Percentiles rank a stretch among this genome's conserved stretches.
phyloP scores from a whole-genome alignment of 2,329 filamentous ascomycete genomes.

The Trichoderma arundinaceum region DNA sequence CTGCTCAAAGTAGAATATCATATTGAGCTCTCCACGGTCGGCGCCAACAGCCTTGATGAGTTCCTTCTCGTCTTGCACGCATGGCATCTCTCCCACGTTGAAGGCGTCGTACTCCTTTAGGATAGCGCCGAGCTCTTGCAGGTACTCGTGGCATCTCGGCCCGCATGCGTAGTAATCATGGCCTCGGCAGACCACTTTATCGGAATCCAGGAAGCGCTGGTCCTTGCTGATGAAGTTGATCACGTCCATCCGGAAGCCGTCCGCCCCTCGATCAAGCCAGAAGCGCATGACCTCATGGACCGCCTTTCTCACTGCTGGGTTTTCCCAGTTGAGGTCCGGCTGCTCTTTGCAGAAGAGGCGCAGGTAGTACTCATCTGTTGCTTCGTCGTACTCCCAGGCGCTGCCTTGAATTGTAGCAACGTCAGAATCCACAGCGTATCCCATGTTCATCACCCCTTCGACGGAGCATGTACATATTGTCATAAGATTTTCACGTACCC shows the following conservation, averaged over 20 bases:
- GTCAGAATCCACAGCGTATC: not conserved
- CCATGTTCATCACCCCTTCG: not conserved
- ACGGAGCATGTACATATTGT: not conserved
- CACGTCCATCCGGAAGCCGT: conserved; percentile 71
- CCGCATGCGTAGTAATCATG: conserved; percentile 61
- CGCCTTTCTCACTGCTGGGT: conserved; percentile 65
- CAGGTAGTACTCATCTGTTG: conserved; percentile 62
- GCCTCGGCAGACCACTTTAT: conserved; percentile 42
- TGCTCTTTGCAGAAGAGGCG: conserved; percentile 73
- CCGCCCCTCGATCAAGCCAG: conserved; percentile 72
- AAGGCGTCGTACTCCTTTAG: conserved; percentile 56
- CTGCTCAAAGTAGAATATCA: conserved; percentile 77
- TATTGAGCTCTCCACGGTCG: conserved; percentile 66
- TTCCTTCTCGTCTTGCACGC: conserved; percentile 49
- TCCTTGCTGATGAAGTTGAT: conserved; percentile 72
- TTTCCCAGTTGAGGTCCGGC: conserved; percentile 81
- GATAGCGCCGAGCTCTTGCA: conserved; percentile 52
- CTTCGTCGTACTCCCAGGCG: conserved; percentile 57
- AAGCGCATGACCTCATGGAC: conserved; percentile 74
- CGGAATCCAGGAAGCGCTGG: conserved; percentile 59
- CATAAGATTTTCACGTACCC: conserved; percentile 36
- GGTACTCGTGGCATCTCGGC: conserved; percentile 53
- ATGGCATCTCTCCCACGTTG: conserved; percentile 59
- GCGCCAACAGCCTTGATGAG: conserved; percentile 58
- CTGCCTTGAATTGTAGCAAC: conserved; percentile 42